Evolutionary conservation across 2,329 filamentous ascomycete genomes (phyloP), one percentile per base, ranked within the genome.

Genomic region (Penicillium sp.): DNA sequence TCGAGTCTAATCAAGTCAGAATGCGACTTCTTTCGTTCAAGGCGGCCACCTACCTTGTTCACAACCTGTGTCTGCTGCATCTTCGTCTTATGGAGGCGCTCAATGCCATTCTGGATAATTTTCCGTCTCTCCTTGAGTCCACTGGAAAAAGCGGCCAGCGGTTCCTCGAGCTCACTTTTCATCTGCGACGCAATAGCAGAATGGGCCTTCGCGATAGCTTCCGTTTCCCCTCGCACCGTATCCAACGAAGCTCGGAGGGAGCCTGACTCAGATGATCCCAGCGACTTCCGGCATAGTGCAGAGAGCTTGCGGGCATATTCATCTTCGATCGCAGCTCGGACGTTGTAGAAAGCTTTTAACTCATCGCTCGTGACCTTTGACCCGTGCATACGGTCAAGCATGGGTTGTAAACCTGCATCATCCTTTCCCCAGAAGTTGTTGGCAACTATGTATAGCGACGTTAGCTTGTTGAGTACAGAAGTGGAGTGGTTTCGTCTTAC

Each of bases 371-470:
- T 96, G 58, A 86, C 81, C 74, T 98, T 98, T 33, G 93, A 88
- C 67, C 83, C 84, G 62, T 88, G 84, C 88, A 98, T 94, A 60
- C 93, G 91, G 65, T 91, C 87, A 19, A 98, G 78, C 60, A 98
- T 80, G 43, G 93, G 94, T 31, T 78, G 77, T 60, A 98, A 90
- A 63, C 93, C 94, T 36, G 91, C 93, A 75, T 98, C 93, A 66
- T 97, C 91, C 75, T 94, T 97, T 50, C 93, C 93, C 93, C 93
- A 98, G 69, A 98, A 98, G 67, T 98, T 98, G 73, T 98, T 98
- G 59, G 93, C 91, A 73, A 98, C 67, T 90, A 46, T n/a, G n/a
- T n/a, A 4, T 33, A 14, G 5, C 7, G 15, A 10, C 18, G 27
- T 53, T 20, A 52, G 45, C 13, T 27, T 7, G 25, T n/a, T n/a